Evolutionary conservation across 2,329 filamentous ascomycete species (phyloP), one percentile per base, ranked within the genome.

Genomic region (Aureobasidium zeae): DNA sequence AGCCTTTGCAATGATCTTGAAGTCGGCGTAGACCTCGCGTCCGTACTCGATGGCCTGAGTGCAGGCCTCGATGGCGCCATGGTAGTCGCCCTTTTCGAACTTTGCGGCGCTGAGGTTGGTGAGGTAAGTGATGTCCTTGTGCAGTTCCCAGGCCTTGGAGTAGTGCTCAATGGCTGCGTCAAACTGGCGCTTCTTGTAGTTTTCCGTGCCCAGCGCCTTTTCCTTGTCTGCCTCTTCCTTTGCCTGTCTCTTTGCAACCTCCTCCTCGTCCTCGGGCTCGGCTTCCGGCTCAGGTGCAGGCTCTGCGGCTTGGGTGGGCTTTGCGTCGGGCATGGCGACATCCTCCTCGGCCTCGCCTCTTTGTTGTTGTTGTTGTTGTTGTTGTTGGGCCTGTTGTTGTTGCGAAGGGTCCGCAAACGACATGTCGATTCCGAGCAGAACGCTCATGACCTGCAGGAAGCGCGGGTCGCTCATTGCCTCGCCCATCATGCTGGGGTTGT

Each of bases 131-230:
- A 98, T 94, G 58, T 98, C 91, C 73, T 95, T 91, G 76, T 86
- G 74, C 28, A 84, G 66, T 48, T 94, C 88, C 91, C 91, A 98
- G 0, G 91, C 91, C 64, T 94, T 93, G 62, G 65, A 76, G 72
- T 98, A 98, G 70, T 98, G 86, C 60, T 81, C 78, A 57, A 98
- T 95, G 38, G 91, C 91, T 59, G 83, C 79, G 57, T 96, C 91
- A 54, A 98, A 95, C 61, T 95, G 81, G 54, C 86, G 82, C 77
- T 96, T 96, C 81, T 98, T 98, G 75, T 98, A 98, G 63, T 82
- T 81, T 55, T 91, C 86, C 11, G 89, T 98, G 46, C 91, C 91
- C 46, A 93, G 72, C 21, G 81, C 84, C 77, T 98, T 98, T 68
- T 95, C 84, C 62, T 87, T 85, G 56, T 98, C 91, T 32, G 88